Conservation (phyloP, 139 green algal genomes). For the Pseudopediastrum boryanum region DNA sequence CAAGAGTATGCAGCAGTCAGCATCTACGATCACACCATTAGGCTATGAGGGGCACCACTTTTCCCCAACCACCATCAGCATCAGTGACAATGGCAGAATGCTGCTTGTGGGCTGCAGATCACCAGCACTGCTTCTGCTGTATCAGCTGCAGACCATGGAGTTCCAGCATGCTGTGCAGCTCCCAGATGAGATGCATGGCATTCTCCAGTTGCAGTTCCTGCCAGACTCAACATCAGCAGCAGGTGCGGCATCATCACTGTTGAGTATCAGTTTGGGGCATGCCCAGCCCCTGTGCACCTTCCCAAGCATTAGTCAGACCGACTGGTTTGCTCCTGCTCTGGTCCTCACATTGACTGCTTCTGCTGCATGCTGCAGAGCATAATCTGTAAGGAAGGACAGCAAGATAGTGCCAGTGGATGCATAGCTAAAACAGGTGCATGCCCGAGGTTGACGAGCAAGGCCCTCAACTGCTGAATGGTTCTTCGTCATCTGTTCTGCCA, state of each 20-base stretch:
- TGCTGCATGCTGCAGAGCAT: not conserved
- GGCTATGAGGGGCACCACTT: constrained; percentile 7
- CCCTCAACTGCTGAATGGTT: too few species aligned
- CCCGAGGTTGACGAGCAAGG: too few species aligned
- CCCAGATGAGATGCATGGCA: constrained; percentile 14
- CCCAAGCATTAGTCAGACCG: not conserved
- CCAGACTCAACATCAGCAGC: constrained; percentile 29
- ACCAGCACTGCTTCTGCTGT: constrained; percentile 31
- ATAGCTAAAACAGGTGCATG: too few species aligned
- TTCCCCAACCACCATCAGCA: constrained; percentile 8
- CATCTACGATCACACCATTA: not conserved
- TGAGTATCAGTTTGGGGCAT: not conserved
- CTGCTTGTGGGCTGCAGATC: constrained; percentile 16
- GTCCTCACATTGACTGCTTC: not conserved
- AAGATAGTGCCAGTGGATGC: too few species aligned
- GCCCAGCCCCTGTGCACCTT: not conserved
- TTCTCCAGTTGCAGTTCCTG: constrained; percentile 24
- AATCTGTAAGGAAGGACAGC: too few species aligned
- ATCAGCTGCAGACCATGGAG: not conserved
- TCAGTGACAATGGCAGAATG: constrained; percentile 25
- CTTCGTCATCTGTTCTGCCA: too few species aligned
- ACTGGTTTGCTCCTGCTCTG: not conserved
- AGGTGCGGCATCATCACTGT: not conserved
- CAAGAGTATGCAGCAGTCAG: not conserved
- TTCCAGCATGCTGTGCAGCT: constrained; percentile 20